Base-by-base conservation (phyloP, 1,284 basidiomycete species). In the Cryptococcus sp. region DNA sequence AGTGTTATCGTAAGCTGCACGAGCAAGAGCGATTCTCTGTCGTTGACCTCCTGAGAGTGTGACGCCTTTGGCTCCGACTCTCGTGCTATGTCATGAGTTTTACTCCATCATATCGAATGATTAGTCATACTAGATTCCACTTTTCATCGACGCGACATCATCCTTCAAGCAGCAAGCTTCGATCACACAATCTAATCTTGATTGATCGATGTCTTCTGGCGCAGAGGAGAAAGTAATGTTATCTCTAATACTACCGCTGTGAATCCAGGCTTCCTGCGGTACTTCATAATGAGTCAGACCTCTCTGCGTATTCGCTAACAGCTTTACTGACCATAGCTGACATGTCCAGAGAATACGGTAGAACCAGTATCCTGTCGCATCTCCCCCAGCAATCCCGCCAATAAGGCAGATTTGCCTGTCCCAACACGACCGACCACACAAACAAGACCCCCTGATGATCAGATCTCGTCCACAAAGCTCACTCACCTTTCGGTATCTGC, bases 211-310 rank as follows among this genome's bases (percentile, higher is more conserved):
- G 7, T 57, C 50, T 32, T 65, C 61, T 31, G 42, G 13, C 4
- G 33, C 45, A 5, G 45, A 11, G 4, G 56, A 55, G 42, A 66
- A 66, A 1, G 60, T 38, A 10, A 68, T 64, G 51, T 68, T 68
- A 31, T 83, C 80, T 46, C 82, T 78, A 7, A 88, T 66, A 0
- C 83, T 84, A 0, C 83, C 81, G 62, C 85, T 83, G 72, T 82
- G 82, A 59, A 89, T 85, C 86, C 87, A 90, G 0, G 87, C 79
- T 1, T 80, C 77, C 67, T 90, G 88, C 2, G 84, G 83, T 0
- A 85, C 59, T 60, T 42, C 38, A n/a, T 41, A 46, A 13, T 23
- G 23, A 2, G 23, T 23, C 23, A 23, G 23, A 23, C 1, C 23
- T 23, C 23, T 23, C 23, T 23, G 23, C 23, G 23, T 23, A 23